Evolutionary conservation across 176 grass and related monocot species (phyloP).

Genomic region (Bromus sterilis): DNA sequence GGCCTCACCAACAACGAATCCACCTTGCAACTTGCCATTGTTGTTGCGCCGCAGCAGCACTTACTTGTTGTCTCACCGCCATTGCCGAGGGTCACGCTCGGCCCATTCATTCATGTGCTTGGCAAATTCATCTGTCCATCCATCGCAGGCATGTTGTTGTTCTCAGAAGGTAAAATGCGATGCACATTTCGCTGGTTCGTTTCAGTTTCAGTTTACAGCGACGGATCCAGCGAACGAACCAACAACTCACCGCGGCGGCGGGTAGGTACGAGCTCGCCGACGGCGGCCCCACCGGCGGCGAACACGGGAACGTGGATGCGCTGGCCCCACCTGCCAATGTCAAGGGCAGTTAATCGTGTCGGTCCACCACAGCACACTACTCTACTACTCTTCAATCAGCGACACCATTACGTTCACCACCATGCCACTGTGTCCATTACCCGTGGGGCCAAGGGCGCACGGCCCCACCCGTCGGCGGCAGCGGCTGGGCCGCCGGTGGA

Average conservation of each 20-base stretch:
- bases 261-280: not conserved
- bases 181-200: too few relatives aligned
- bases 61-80: too few relatives aligned
- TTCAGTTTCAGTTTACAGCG: not conserved
- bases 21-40: too few relatives aligned
- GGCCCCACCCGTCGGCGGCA: not conserved
- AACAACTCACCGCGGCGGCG: not conserved
- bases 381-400: not conserved
- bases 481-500: rapidly evolving
- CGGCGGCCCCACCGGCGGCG: not conserved
- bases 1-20: too few relatives aligned
- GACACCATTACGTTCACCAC: not conserved
- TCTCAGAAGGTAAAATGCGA: too few relatives aligned
- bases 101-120: too few relatives aligned
- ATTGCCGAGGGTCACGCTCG: too few relatives aligned
- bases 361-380: not conserved
- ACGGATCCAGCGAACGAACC: not conserved
- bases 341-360: slow-evolving; percentile 21
- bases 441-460: rapidly evolving
- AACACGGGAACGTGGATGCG: not conserved
- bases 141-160: too few relatives aligned
- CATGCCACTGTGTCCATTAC: not conserved
- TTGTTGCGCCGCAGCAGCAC: too few relatives aligned
- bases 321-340: not conserved
- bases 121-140: too few relatives aligned